A percentile compares a stretch with the other conserved stretches of the same genome.
phyloP scores from a whole-genome alignment of 768 basidiomycete species.

The Cantharellus anzutake region DNA sequence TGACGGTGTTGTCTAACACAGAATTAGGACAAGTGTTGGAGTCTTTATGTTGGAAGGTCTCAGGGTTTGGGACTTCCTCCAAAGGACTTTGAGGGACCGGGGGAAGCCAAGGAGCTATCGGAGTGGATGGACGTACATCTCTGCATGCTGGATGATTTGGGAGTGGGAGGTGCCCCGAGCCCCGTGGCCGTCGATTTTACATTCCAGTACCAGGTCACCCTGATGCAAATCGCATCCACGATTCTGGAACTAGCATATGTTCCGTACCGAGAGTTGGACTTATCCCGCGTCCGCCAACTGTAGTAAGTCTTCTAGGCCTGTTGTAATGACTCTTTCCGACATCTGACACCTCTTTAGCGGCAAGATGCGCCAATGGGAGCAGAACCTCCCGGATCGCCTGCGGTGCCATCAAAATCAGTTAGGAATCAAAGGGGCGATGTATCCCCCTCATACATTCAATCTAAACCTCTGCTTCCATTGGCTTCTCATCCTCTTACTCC shows the following conservation, averaged over 20 bases:
- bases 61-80: constrained; percentile 1
- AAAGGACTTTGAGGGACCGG: no score
- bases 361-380: neutral
- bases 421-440: no score
- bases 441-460: neutral
- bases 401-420: no score
- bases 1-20: neutral
- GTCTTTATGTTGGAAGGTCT: constrained; percentile 44
- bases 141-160: no score
- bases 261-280: neutral
- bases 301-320: neutral
- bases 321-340: no score
- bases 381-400: neutral
- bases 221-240: neutral
- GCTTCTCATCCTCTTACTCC: neutral
- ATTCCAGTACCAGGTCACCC: neutral
- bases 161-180: no score
- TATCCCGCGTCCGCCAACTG: neutral
- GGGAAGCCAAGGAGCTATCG: no score
- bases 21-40: constrained; percentile 40
- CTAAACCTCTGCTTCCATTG: neutral
- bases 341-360: no score
- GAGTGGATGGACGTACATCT: no score
- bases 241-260: neutral
- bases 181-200: no score